These are phyloP conservation scores for Alternaria arbusti DNA, from an alignment of 2,329 filamentous ascomycete species.

Conservation along the genomic window DNA sequence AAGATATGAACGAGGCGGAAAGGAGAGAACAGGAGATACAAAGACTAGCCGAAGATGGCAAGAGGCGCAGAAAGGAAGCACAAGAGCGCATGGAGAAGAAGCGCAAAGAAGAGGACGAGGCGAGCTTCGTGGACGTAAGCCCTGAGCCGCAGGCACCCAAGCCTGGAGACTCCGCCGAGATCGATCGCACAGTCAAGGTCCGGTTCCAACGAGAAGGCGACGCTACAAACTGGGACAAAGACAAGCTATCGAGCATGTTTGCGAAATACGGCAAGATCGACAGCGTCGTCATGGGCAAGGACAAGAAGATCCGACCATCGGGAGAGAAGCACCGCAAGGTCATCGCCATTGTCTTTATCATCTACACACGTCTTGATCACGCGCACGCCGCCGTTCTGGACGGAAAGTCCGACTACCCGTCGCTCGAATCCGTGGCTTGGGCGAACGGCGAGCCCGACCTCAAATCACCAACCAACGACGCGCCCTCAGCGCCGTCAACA, in stretches of 20 bases:
- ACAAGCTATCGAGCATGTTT: conserved; percentile 57
- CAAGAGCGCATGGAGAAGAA: conserved; percentile 61
- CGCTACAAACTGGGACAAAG: conserved; percentile 54
- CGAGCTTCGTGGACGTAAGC: conserved; percentile 29
- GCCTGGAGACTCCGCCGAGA: conserved; percentile 53
- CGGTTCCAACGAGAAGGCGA: conserved; percentile 60
- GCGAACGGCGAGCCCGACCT: conserved; percentile 61
- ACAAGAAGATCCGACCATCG: conserved; percentile 59
- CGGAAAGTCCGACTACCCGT: conserved; percentile 54
- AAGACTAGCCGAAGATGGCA: conserved; percentile 55
- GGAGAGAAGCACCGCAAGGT: conserved; percentile 60
- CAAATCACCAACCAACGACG: conserved; percentile 23
- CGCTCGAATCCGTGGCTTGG: conserved; percentile 63
- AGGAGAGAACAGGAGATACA: conserved; percentile 62
- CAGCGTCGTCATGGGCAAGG: conserved; percentile 60
- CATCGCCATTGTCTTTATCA: conserved; percentile 60
- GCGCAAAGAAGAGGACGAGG: conserved; percentile 58
- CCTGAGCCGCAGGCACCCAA: conserved; percentile 23
- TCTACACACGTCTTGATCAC: conserved; percentile 64
- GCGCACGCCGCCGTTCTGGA: conserved; percentile 64
- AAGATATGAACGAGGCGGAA: conserved; percentile 59
- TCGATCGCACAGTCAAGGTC: conserved; percentile 65
- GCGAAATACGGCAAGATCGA: conserved; percentile 64
- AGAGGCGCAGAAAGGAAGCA: conserved; percentile 63
- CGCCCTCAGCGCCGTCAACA: conserved; percentile 35